These are phyloP conservation scores for Colletotrichum tropicale DNA, from an alignment of 2,329 filamentous ascomycete genomes.

Conservation along the genomic window DNA sequence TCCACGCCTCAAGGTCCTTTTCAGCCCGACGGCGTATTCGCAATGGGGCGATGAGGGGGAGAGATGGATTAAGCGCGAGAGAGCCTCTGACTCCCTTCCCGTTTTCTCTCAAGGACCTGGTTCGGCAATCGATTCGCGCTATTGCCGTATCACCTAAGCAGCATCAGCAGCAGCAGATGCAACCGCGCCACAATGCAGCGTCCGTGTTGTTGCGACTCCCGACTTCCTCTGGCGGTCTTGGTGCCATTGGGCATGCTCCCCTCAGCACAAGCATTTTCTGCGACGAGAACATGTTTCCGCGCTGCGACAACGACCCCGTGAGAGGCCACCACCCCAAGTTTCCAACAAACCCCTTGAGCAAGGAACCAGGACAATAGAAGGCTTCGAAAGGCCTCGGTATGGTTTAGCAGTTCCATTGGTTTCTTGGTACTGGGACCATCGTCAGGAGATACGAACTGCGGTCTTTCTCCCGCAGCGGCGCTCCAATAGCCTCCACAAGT, in stretches of 20 bases:
- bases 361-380: neutral
- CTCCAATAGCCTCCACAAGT: neutral
- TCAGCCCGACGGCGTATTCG: neutral
- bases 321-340: neutral
- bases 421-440: neutral
- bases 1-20: neutral
- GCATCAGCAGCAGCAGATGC: neutral
- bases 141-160: conserved; percentile 14
- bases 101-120: neutral
- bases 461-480: conserved; percentile 3
- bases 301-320: neutral
- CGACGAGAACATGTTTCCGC: conserved; percentile 4
- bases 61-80: neutral
- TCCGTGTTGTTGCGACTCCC: conserved; percentile 7
- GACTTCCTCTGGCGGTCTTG: neutral
- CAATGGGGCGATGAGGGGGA: neutral
- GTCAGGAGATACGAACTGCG: neutral
- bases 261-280: conserved; percentile 6
- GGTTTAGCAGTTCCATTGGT: neutral
- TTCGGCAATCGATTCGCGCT: conserved; percentile 1
- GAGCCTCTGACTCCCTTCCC: neutral
- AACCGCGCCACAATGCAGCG: conserved; percentile 7
- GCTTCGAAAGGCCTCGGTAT: neutral
- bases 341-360: neutral
- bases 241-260: neutral